Evolutionary conservation across 345 rosid genomes (phyloP).

Genomic region (Salix arbutifolia): DNA sequence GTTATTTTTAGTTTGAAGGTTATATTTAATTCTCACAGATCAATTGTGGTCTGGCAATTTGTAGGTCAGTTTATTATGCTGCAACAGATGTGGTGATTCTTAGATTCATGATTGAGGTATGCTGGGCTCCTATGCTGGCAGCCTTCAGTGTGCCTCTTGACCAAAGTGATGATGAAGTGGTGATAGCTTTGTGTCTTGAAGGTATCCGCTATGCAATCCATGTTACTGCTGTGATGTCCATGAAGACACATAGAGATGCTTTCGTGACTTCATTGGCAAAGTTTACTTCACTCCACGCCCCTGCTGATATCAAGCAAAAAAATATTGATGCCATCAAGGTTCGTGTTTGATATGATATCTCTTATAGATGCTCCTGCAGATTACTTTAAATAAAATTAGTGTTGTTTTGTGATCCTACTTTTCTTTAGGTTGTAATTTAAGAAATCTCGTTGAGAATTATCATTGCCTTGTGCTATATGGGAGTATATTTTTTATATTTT

Average conservation of each 20-base stretch:
- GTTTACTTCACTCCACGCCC: constrained; percentile 97
- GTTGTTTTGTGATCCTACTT: not conserved
- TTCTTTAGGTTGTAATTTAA: not conserved
- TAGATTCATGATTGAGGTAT: constrained; percentile 96
- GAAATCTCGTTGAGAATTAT: not conserved
- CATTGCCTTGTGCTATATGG: not conserved
- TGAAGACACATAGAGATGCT: constrained; percentile 99
- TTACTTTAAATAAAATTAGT: not conserved
- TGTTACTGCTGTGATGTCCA: constrained; percentile 97
- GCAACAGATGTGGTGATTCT: constrained; percentile 97
- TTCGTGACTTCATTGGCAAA: constrained; percentile 97
- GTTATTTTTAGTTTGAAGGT: not conserved
- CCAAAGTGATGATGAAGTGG: constrained; percentile 89
- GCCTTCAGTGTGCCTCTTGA: constrained; percentile 99
- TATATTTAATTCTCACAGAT: constrained; percentile 20
- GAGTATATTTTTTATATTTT: not conserved
- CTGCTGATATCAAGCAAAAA: constrained; percentile 93
- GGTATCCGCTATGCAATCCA: constrained; percentile 92
- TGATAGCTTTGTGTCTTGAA: constrained; percentile 84
- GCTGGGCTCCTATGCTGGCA: constrained; percentile 99
- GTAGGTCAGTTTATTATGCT: constrained; percentile 98
- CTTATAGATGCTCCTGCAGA: not conserved
- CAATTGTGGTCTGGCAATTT: constrained; percentile 31
- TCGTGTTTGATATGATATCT: constrained; percentile 15
- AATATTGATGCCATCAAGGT: constrained; percentile 94